Percentiles rank a stretch among this genome's conserved stretches.
Conservation (phyloP, 2,329 filamentous ascomycete genomes). For the Sclerotinia subarctica region DNA sequence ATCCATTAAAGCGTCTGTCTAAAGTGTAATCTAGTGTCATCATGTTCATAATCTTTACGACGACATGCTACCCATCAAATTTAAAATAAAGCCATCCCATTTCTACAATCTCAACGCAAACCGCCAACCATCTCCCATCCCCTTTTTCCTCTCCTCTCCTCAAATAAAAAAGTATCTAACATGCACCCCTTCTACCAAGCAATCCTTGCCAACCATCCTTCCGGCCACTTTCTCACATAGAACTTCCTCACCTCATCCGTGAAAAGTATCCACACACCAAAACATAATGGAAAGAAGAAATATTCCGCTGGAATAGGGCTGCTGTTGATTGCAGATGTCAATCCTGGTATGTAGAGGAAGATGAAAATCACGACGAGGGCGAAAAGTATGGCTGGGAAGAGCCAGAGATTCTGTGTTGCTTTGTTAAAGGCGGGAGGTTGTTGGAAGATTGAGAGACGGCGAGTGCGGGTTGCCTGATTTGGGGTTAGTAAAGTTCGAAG, state of each 20-base stretch:
- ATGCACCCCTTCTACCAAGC: slow-evolving; percentile 53
- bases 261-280: slow-evolving; percentile 60
- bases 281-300: slow-evolving; percentile 72
- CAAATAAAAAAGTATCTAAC: not conserved
- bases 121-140: not conserved
- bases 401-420: slow-evolving; percentile 56
- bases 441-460: slow-evolving; percentile 64
- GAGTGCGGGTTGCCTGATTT: slow-evolving; percentile 52
- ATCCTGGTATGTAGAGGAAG: slow-evolving; percentile 61
- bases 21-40: not conserved
- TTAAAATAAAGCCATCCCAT: not conserved
- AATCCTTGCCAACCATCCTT: slow-evolving; percentile 53
- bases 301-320: slow-evolving; percentile 63
- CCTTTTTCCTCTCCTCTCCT: not conserved
- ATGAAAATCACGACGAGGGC: slow-evolving; percentile 65
- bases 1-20: not conserved
- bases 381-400: slow-evolving; percentile 68
- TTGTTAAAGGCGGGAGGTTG: slow-evolving; percentile 65
- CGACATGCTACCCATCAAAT: not conserved
- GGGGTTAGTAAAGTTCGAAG: not conserved
- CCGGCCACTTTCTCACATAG: slow-evolving; percentile 56
- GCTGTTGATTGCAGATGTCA: slow-evolving; percentile 60
- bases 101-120: not conserved
- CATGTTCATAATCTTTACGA: not conserved
- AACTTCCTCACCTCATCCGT: slow-evolving; percentile 66